phyloP scores from a whole-genome alignment of 2,329 filamentous ascomycete species.

The Fonsecaea nubica region DNA sequence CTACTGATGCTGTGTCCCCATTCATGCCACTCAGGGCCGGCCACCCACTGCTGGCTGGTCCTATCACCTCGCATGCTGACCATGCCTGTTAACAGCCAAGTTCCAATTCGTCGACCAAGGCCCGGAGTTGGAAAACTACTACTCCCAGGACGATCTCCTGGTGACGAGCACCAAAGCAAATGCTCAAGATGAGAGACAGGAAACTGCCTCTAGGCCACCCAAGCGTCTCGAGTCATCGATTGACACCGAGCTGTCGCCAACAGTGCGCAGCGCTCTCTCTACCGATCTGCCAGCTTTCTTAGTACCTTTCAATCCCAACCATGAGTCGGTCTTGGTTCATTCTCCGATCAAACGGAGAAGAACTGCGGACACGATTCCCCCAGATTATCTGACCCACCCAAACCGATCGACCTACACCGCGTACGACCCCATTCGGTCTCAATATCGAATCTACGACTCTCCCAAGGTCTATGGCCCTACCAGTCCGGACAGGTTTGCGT shows the following conservation, averaged over 20 bases:
- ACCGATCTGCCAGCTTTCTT: constrained; percentile 28
- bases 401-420: constrained; percentile 25
- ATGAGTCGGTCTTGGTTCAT: constrained; percentile 27
- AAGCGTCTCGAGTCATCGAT: constrained; percentile 20
- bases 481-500: constrained; percentile 24
- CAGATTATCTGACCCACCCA: constrained; percentile 8
- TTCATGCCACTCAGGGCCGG: constrained; percentile 4
- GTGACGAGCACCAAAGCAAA: constrained; percentile 24
- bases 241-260: constrained; percentile 25
- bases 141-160: constrained; percentile 36
- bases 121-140: constrained; percentile 40
- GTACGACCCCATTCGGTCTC: constrained; percentile 34
- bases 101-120: constrained; percentile 41
- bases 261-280: constrained; percentile 21
- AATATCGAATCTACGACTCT: constrained; percentile 32
- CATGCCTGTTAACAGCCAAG: constrained; percentile 30
- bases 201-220: constrained; percentile 17
- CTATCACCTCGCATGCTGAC: constrained; percentile 26
- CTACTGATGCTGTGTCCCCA: constrained; percentile 25
- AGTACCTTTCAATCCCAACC: constrained; percentile 18
- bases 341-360: constrained; percentile 31
- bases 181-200: constrained; percentile 23
- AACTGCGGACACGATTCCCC: constrained; percentile 24
- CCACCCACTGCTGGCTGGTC: constrained; percentile 4
- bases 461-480: constrained; percentile 24